Base-by-base conservation (phyloP, 306 rosid genomes). In the Cucurbita moschata region DNA sequence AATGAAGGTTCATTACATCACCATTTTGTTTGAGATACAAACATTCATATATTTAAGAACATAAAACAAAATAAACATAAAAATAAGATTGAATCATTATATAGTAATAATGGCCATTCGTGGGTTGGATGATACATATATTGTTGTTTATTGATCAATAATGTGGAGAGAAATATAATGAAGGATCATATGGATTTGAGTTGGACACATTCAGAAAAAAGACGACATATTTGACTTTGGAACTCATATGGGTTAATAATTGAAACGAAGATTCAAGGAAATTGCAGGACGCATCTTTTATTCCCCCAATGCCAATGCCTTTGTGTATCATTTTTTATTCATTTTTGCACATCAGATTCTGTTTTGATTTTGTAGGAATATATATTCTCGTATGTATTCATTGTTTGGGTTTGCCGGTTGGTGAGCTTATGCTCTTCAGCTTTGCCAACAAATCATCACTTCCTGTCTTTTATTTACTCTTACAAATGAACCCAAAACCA, bases 321-420 rank as follows among this genome's bases (percentile, higher is more conserved):
- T 60, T 10, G 38, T 7, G 13, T 42, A 7, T 62, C 2, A 23
- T 38, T 62, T 4, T 4, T 38, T 39, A 7, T 62, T 26, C 10
- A 59, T 59, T 59, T 42, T 7, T 18, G 44, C 4, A 40, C 35
- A 64, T 64, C 35, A 64, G 51, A 64, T n/a, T 64, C 51, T 64
- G 9, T 37, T 62, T 12, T 62, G 6, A 61, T 61, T 61, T 60
- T 57, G 14, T 39, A 64, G 9, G 16, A 16, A 38, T 15, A 38
- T 39, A 9, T 26, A 13, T 14, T 12, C 16, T 0, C 37, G 1
- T 16, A 5, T 39, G 14, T 43, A 40, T 30, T 30, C 26, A 63
- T 40, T 64, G 71, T 64, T 64, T n/a, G 50, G 52, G 14, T 42
- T 64, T 64, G 71, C 71, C 71, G 71, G 71, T 64, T 64, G 71